Conservation (phyloP, 2,329 filamentous ascomycete species). For the Colletotrichum lini region DNA sequence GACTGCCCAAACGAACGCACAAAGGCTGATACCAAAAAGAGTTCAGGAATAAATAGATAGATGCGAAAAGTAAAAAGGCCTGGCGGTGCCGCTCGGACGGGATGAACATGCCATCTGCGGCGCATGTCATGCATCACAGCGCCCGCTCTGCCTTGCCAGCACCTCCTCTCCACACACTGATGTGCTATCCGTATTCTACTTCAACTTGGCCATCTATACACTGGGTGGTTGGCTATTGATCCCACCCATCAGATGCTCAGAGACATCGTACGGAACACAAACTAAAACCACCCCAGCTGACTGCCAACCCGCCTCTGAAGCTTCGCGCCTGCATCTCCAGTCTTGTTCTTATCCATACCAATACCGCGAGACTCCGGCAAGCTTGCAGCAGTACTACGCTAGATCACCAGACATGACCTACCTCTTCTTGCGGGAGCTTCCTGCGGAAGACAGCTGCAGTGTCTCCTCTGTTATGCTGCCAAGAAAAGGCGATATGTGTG, state of each 20-base stretch:
- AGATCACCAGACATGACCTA: conserved; percentile 4
- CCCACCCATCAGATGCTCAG: no score
- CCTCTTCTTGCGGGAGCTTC: not conserved
- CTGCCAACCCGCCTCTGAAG: not conserved
- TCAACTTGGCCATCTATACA: not conserved
- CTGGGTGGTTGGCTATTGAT: not conserved
- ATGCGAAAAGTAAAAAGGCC: not conserved
- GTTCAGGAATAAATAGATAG: not conserved
- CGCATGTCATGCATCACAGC: conserved; percentile 36
- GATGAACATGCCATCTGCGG: conserved; percentile 35
- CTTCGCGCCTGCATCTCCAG: conserved; percentile 1
- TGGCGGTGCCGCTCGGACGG: conserved; percentile 23
- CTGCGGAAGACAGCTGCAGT: not conserved
- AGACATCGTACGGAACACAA: no score
- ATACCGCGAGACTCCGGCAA: not conserved
- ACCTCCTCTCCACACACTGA: not conserved
- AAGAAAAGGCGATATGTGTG: not conserved
- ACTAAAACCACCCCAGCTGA: no score
- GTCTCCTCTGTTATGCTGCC: not conserved
- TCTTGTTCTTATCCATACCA: not conserved
- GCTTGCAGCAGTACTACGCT: not conserved
- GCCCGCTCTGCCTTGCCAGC: conserved; percentile 37
- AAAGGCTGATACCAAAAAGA: not conserved
- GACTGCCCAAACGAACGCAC: not conserved
- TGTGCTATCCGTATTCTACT: not conserved